These are phyloP conservation scores for Salix purpurea DNA, from an alignment of 345 rosid species.

Conservation along the genomic window DNA sequence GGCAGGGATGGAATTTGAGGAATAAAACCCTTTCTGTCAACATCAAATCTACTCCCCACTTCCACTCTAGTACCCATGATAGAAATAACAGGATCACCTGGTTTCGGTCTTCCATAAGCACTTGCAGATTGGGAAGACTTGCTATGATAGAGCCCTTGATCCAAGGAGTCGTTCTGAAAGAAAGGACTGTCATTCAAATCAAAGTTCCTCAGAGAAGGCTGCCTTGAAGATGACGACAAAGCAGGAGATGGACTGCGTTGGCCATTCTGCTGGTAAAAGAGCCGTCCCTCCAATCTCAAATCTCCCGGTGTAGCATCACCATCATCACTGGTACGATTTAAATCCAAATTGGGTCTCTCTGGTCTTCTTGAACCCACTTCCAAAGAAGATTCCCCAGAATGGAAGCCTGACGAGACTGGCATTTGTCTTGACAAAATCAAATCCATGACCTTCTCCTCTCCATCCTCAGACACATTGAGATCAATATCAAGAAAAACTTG, in stretches of 20 bases:
- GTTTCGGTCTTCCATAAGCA: conserved; percentile 41
- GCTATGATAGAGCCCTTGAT: conserved; percentile 39
- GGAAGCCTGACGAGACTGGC: conserved; percentile 46
- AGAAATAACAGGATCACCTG: conserved; percentile 60
- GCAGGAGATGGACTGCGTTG: conserved; percentile 70
- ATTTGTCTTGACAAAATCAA: conserved; percentile 41
- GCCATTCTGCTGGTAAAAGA: conserved; percentile 48
- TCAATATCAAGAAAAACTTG: conserved; percentile 58
- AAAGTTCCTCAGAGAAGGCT: conserved; percentile 58
- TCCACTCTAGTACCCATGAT: conserved; percentile 67
- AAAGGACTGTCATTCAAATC: conserved; percentile 87
- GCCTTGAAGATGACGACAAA: conserved; percentile 72
- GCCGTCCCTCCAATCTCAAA: conserved; percentile 45
- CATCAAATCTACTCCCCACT: conserved; percentile 29
- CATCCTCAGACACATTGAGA: conserved; percentile 76
- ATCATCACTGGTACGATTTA: conserved; percentile 67
- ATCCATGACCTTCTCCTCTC: conserved; percentile 58
- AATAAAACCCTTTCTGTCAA: conserved; percentile 44
- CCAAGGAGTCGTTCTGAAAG: conserved; percentile 42
- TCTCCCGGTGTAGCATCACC: conserved; percentile 49
- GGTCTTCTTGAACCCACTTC: conserved; percentile 57
- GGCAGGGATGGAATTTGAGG: conserved; percentile 44
- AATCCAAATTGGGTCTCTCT: conserved; percentile 65
- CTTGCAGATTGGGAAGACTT: conserved; percentile 32
- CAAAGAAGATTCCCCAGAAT: conserved; percentile 56